These are phyloP conservation scores for Scedosporium apiospermum DNA, from an alignment of 2,329 filamentous ascomycete genomes.

Conservation along the genomic window DNA sequence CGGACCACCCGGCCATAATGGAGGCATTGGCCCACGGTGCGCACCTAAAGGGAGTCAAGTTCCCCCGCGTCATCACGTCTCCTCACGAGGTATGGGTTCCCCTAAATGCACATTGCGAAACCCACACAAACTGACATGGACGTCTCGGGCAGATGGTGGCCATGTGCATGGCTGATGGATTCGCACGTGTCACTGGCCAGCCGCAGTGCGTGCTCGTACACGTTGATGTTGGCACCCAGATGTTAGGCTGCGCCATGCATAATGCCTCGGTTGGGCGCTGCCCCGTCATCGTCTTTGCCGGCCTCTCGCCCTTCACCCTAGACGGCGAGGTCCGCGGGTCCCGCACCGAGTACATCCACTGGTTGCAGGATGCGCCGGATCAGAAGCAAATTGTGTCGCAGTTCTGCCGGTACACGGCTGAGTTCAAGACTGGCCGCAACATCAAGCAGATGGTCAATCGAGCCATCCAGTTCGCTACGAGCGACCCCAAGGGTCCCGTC, in stretches of 20 bases:
- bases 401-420: conserved; percentile 75
- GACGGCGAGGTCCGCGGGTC: conserved; percentile 69
- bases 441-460: conserved; percentile 86
- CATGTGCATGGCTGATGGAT: conserved; percentile 76
- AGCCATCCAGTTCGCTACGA: conserved; percentile 71
- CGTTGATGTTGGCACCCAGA: conserved; percentile 75
- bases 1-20: conserved; percentile 66
- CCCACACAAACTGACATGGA: too few species aligned
- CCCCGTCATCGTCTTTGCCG: conserved; percentile 70
- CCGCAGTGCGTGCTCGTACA: conserved; percentile 73
- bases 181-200: conserved; percentile 60
- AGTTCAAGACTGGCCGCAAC: conserved; percentile 77
- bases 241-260: conserved; percentile 67
- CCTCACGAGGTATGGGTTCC: conserved; percentile 56
- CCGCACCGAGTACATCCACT: conserved; percentile 79
- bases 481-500: conserved; percentile 68
- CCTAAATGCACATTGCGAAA: too few species aligned
- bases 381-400: conserved; percentile 73
- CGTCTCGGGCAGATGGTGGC: conserved; percentile 58
- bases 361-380: conserved; percentile 77
- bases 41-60: conserved; percentile 52
- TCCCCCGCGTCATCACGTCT: conserved; percentile 68
- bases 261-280: conserved; percentile 68
- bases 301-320: conserved; percentile 65
- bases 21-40: conserved; percentile 74